phyloP scores from a whole-genome alignment of 208 protist species.

The Trypanosoma theileri region DNA sequence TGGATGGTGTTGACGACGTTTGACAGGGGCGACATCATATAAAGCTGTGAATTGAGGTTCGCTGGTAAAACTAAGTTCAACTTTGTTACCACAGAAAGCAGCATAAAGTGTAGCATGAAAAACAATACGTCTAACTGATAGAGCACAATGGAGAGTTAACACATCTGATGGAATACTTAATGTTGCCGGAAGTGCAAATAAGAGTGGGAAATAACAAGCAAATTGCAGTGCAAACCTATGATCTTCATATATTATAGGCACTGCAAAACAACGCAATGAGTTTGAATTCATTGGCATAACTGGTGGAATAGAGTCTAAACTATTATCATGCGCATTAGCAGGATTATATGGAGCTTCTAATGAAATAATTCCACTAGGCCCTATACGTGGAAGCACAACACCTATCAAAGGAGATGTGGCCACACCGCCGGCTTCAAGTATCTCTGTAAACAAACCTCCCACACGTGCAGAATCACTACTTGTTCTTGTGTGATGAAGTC shows the following conservation, averaged over 20 bases:
- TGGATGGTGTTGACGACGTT: neutral
- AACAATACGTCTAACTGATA: constrained; percentile 48
- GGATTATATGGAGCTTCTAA: constrained; percentile 38
- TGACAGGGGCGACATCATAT: constrained; percentile 34
- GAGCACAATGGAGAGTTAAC: constrained; percentile 55
- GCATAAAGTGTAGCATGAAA: constrained; percentile 64
- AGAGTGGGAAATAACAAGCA: constrained; percentile 55
- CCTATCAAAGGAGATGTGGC: constrained; percentile 33
- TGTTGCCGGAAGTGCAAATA: constrained; percentile 40
- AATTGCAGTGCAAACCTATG: constrained; percentile 57
- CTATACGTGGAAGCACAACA: constrained; percentile 63
- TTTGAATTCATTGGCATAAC: neutral
- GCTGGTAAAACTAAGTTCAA: constrained; percentile 72
- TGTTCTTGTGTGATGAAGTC: constrained; percentile 13
- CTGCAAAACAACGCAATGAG: constrained; percentile 58
- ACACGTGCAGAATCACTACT: constrained; percentile 15
- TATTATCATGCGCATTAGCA: neutral
- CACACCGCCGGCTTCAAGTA: constrained; percentile 2
- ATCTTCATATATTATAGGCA: constrained; percentile 77
- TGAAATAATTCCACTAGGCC: constrained; percentile 54
- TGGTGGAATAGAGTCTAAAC: neutral
- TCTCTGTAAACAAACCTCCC: constrained; percentile 9
- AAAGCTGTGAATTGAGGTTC: constrained; percentile 65
- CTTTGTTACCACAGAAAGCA: constrained; percentile 41
- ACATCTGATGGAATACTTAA: constrained; percentile 65